Base-by-base conservation (phyloP, 2,329 filamentous ascomycete genomes). In the Botrytis deweyae region DNA sequence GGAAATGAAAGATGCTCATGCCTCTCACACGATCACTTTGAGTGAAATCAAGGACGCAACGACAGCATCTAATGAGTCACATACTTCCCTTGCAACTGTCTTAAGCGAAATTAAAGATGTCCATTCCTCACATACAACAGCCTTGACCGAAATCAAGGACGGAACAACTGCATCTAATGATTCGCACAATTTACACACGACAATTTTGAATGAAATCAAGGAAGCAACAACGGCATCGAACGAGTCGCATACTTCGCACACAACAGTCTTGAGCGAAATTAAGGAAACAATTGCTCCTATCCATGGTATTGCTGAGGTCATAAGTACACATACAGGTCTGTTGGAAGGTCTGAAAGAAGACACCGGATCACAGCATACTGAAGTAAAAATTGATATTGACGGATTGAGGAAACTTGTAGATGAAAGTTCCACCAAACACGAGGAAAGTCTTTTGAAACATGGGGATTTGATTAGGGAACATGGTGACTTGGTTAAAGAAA, bases 401-500 rank as follows among this genome's bases (percentile, higher is more conserved):
- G 74, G 73, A n/a, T 66, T 80, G 36, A 80, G 78, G 66, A 58
- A 74, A 4, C 73, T 77, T 20, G 40, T 80, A 5, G 75, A 75
- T 46, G 78, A 70, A 38, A 78, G 75, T 14, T 71, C 33, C 7
- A 49, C 3, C 7, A 64, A 71, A 42, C 78, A 78, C 61, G 44
- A 71, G 49, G 49, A 79, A 25, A 79, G 76, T 14, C n/a, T 69
- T 22, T 33, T 12, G 4, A 58, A 33, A 33, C 78, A 78, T 70
- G 70, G 76, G 3, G 77, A 75, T 10, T 69, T 58, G 20, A 71
- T 79, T 25, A 74, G 64, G 18, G 75, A 68, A 6, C 76, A 78
- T 52, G 70, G 74, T 6, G 74, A 67, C 9, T 36, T 77, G 0
- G 74, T 79, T 7, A 80, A 75, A 42, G 77, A 77, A 25, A 74